These are phyloP conservation scores for Knoxdaviesia capensis DNA, from an alignment of 2,329 filamentous ascomycete species.

Conservation along the genomic window DNA sequence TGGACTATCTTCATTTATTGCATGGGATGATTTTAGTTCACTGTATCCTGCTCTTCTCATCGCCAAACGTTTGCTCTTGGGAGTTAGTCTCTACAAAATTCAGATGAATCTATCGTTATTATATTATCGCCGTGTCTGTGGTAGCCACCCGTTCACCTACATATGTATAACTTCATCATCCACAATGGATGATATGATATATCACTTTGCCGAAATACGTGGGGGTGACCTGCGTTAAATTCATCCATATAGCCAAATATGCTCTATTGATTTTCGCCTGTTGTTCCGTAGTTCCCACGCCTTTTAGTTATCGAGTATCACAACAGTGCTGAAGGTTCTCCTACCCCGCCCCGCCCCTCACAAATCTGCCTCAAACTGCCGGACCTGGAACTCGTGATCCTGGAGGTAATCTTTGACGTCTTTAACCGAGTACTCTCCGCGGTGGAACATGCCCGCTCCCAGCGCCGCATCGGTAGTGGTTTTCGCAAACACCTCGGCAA, in stretches of 20 bases:
- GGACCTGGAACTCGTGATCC: conserved; percentile 53
- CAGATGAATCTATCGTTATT: too few species aligned
- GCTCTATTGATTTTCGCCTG: too few species aligned
- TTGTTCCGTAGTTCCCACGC: too few species aligned
- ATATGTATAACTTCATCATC: too few species aligned
- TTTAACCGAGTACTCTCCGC: conserved; percentile 83
- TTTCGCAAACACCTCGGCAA: conserved; percentile 71
- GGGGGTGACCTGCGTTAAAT: too few species aligned
- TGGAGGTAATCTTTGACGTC: conserved; percentile 76
- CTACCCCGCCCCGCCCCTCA: conserved; percentile 4
- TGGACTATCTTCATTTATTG: too few species aligned
- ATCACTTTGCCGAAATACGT: too few species aligned
- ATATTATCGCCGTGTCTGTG: background rate
- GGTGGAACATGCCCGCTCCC: conserved; percentile 94
- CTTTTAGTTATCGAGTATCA: background rate
- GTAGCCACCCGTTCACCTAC: background rate
- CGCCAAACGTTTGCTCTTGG: too few species aligned
- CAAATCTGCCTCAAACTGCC: conserved; percentile 48
- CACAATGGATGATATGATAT: too few species aligned
- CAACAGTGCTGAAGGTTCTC: background rate
- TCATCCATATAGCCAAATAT: too few species aligned
- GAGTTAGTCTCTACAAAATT: background rate
- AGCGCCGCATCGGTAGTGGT: conserved; percentile 82
- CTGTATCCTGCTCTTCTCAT: too few species aligned
- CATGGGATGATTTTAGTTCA: too few species aligned